Evolutionary conservation across 73 alveolate genomes (phyloP), one percentile per base, ranked within the genome.

Genomic region (Diophrys appendiculata): DNA sequence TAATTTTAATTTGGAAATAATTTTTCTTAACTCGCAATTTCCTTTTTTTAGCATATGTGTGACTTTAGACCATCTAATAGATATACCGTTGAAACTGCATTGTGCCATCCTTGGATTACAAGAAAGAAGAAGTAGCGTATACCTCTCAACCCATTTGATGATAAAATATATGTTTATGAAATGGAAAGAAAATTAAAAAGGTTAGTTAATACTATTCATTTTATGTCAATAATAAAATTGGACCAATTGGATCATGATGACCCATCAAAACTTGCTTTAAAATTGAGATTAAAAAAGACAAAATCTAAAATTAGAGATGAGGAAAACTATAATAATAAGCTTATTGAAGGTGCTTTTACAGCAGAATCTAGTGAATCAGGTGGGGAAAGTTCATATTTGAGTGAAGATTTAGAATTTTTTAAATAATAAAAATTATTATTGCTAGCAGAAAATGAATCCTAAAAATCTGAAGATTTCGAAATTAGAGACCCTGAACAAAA

Each of bases 101-200:
- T 86, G 75, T 22, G 65, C 33, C 93, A 86, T 72, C 93, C 93
- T 0, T 86, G 93, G 93, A 80, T 86, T 2, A 86, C 93, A 22
- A 1, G 83, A 76, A 81, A 56, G 33, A 86, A 86, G 69, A 65
- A 73, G 22, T 35, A 69, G 33, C 76, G 79, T 52, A 82, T 92
- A 65, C 98, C 98, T 78, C 76, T 89, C 65, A 92, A 88, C 33
- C 78, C 35, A 31, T 70, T 28, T 13, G 78, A 70, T 22, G 78
- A 70, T 43, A 43, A 43, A 43, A 43, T 43, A 5, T 43, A 43
- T 18, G 18, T 18, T 11, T 43, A 43, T 18, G 60, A 43, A 18
- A 43, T 43, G 60, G 60, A 43, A 18, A 11, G 18, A 18, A 43
- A 43, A 43, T 43, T 43, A 11, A 43, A 43, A 18, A 43, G 60